Evolutionary conservation across 1,284 basidiomycete species (phyloP).

Genomic region (Termitomyces sp.): DNA sequence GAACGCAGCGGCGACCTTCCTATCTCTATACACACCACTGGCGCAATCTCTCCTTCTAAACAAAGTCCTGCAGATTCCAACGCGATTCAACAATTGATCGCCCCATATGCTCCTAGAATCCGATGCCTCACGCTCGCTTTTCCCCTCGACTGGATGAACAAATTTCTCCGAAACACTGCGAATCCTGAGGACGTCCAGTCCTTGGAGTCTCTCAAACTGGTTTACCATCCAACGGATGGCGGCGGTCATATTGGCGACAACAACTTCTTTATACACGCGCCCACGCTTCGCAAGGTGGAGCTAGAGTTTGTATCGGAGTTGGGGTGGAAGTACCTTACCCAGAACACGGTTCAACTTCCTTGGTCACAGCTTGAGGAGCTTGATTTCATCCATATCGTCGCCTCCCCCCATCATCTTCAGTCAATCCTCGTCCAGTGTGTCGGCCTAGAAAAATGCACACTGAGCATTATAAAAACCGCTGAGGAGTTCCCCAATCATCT

Average conservation of each 20-base stretch:
- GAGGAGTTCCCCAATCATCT: not conserved
- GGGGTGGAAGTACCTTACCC: not conserved
- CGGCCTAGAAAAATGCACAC: constrained; percentile 3
- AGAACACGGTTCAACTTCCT: constrained; percentile 8
- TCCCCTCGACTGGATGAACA: constrained; percentile 10
- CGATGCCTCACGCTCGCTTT: constrained; percentile 11
- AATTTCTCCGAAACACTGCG: not conserved
- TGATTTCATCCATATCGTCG: constrained; percentile 7
- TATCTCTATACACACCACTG: constrained; percentile 3
- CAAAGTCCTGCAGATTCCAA: not conserved
- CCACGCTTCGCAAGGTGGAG: constrained; percentile 7
- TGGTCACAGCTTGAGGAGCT: constrained; percentile 11
- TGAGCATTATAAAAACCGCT: constrained; percentile 9
- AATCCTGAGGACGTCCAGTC: not conserved
- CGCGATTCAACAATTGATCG: constrained; percentile 1
- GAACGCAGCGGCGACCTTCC: constrained; percentile 1
- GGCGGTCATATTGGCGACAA: not conserved
- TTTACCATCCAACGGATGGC: constrained; percentile 1
- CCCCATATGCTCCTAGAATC: constrained; percentile 6
- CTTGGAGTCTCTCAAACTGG: constrained; percentile 9
- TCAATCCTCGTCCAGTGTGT: constrained; percentile 4
- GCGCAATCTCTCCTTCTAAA: not conserved
- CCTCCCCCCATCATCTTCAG: constrained; percentile 2
- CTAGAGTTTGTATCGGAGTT: constrained; percentile 1
- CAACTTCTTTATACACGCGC: constrained; percentile 4